Conservation (phyloP, 495 filamentous ascomycete species). For the Tuber indicum region DNA sequence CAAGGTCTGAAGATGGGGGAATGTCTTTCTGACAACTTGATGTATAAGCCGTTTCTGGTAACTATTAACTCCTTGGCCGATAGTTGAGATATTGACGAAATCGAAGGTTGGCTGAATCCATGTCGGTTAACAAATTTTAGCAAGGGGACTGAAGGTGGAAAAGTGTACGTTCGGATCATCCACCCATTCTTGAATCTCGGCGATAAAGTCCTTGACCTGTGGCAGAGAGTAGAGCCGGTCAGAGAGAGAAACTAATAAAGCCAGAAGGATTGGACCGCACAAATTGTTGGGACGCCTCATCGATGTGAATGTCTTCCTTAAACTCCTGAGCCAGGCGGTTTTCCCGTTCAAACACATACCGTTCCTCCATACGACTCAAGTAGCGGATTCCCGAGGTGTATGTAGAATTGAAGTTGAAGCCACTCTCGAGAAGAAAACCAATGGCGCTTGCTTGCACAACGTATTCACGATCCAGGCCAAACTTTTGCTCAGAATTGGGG, state of each 20-base stretch:
- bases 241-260: constrained; percentile 18
- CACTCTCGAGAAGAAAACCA: constrained; percentile 56
- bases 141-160: not conserved
- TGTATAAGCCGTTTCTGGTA: constrained; percentile 63
- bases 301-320: constrained; percentile 50
- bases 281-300: constrained; percentile 52
- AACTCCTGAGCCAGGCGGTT: constrained; percentile 42
- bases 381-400: constrained; percentile 61
- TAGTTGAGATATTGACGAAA: constrained; percentile 44
- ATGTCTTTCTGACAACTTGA: constrained; percentile 60
- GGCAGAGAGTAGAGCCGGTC: not conserved
- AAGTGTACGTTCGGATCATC: constrained; percentile 38
- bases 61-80: constrained; percentile 36
- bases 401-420: constrained; percentile 57
- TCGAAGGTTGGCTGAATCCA: constrained; percentile 39
- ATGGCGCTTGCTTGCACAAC: constrained; percentile 49
- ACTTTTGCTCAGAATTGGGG: constrained; percentile 45
- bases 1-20: constrained; percentile 49
- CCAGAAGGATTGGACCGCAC: constrained; percentile 28
- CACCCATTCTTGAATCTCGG: constrained; percentile 48
- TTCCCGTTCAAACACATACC: constrained; percentile 37
- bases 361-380: constrained; percentile 60
- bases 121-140: constrained; percentile 5
- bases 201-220: constrained; percentile 49
- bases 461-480: constrained; percentile 43